phyloP scores from a whole-genome alignment of 208 protist species.

The Leishmania arabica region DNA sequence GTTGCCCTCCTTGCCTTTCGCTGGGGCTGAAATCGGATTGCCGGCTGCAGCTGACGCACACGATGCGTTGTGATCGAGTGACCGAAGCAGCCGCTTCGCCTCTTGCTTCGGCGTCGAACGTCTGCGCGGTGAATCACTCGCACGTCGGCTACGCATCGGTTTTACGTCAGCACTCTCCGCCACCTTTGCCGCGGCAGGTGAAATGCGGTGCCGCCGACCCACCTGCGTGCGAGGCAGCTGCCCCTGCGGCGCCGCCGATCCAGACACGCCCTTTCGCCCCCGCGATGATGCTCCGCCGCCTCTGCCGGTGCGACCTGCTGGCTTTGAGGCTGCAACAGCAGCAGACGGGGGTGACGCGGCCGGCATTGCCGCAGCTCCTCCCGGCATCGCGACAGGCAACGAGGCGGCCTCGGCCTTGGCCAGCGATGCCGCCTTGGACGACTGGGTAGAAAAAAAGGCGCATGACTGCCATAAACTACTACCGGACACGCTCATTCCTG shows the following conservation, averaged over 20 bases:
- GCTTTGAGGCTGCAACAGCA: neutral
- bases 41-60: no score
- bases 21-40: neutral
- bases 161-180: neutral
- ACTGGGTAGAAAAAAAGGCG: slow-evolving; percentile 8
- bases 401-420: neutral
- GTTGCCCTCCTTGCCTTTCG: neutral
- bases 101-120: slow-evolving; percentile 13
- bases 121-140: slow-evolving; percentile 12
- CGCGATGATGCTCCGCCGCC: neutral
- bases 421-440: slow-evolving; percentile 9
- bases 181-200: neutral
- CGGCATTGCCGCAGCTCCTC: slow-evolving; percentile 3
- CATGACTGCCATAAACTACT: neutral
- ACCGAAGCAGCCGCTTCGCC: slow-evolving; percentile 16
- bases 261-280: neutral
- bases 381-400: neutral
- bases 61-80: neutral
- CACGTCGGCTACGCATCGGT: slow-evolving; percentile 29
- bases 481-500: neutral
- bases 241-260: neutral
- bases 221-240: slow-evolving; percentile 4
- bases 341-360: slow-evolving; percentile 7
- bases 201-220: neutral
- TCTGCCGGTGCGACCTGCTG: slow-evolving; percentile 1